These are phyloP conservation scores for Cytospora piceae DNA, from an alignment of 2,329 filamentous ascomycete genomes.

Conservation along the genomic window DNA sequence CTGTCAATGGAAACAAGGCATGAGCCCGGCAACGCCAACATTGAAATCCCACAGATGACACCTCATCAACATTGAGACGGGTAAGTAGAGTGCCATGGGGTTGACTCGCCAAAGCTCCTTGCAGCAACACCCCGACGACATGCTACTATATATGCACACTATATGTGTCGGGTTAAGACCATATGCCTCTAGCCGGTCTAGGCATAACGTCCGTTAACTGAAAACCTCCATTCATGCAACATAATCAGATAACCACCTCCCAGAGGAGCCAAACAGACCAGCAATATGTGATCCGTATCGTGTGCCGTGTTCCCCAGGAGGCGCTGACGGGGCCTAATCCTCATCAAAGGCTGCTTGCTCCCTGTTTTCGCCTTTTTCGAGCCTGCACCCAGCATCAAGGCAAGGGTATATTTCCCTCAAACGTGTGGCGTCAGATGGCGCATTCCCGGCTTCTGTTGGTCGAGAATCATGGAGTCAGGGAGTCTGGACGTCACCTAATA, in stretches of 20 bases:
- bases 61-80: not conserved
- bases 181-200: not conserved
- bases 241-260: not conserved
- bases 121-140: not conserved
- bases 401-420: conserved; percentile 20
- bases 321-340: conserved; percentile 3
- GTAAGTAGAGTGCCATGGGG: not conserved
- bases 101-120: not conserved
- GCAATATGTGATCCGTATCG: not conserved
- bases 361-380: conserved; percentile 3
- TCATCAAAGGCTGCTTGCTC: conserved; percentile 21
- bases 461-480: not conserved
- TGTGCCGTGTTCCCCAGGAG: conserved; percentile 6
- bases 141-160: not conserved
- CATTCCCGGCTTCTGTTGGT: conserved; percentile 10
- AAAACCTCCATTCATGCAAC: not conserved
- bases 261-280: not conserved
- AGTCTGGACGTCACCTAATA: not conserved
- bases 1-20: conserved; percentile 24
- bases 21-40: conserved; percentile 7
- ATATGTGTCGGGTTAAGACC: not conserved
- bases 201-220: not conserved
- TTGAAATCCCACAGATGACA: not conserved
- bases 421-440: conserved; percentile 27
- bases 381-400: conserved; percentile 15